Conservation (phyloP, 345 rosid species). For the Sisymbrium irio region DNA sequence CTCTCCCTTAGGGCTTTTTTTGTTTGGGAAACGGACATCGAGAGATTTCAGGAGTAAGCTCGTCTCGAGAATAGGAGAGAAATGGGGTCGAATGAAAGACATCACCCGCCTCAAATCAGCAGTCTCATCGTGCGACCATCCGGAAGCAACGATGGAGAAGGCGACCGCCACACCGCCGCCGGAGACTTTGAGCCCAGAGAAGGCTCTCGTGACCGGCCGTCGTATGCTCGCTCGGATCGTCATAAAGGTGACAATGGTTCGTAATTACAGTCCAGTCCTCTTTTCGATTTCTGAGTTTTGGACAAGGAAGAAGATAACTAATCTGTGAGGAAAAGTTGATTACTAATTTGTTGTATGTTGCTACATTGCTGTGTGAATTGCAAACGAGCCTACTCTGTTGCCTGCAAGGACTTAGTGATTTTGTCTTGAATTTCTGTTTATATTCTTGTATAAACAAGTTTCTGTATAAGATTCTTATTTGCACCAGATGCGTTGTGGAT, state of each 20-base stretch:
- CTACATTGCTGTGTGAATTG: too few relatives aligned
- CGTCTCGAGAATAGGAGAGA: slow-evolving; percentile 18
- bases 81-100: slow-evolving; percentile 79
- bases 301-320: background rate
- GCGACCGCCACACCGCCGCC: slow-evolving; percentile 38
- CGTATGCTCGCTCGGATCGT: slow-evolving; percentile 59
- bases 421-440: slow-evolving; percentile 38
- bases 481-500: background rate
- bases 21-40: slow-evolving; percentile 20
- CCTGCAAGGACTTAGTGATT: slow-evolving; percentile 65
- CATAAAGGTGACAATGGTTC: slow-evolving; percentile 60
- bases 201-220: slow-evolving; percentile 56
- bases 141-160: slow-evolving; percentile 45
- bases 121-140: slow-evolving; percentile 82
- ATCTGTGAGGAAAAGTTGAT: background rate
- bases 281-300: slow-evolving; percentile 9
- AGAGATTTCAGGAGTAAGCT: slow-evolving; percentile 22
- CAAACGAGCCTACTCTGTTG: slow-evolving; percentile 47
- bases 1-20: slow-evolving; percentile 21
- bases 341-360: too few relatives aligned
- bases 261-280: slow-evolving; percentile 10
- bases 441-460: slow-evolving; percentile 16
- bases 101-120: slow-evolving; percentile 76
- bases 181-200: slow-evolving; percentile 78
- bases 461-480: slow-evolving; percentile 30